Evolutionary conservation across 441 rosid genomes (phyloP).

Genomic region (Mallotus repandus): DNA sequence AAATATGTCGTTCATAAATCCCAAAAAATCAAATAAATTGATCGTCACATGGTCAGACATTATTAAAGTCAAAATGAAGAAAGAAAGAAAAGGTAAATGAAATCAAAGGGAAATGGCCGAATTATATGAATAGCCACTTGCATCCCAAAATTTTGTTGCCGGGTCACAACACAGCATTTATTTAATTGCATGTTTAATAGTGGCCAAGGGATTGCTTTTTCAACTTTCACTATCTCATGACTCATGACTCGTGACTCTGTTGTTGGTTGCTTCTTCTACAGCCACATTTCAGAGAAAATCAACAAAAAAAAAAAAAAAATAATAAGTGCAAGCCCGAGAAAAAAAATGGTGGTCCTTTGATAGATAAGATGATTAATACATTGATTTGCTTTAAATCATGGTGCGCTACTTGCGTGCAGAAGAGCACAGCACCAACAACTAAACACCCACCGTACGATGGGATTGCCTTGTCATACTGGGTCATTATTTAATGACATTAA

Average conservation of each 20-base stretch:
- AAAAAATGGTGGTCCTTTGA: neutral
- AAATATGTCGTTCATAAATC: neutral
- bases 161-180: neutral
- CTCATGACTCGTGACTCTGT: neutral
- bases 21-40: neutral
- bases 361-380: neutral
- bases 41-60: neutral
- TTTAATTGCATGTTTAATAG: neutral
- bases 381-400: neutral
- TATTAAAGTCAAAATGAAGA: neutral
- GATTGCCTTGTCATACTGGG: no score
- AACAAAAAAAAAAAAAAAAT: no score
- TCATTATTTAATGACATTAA: no score
- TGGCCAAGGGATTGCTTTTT: neutral
- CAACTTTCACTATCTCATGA: neutral
- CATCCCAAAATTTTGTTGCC: neutral
- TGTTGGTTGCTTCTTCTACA: neutral
- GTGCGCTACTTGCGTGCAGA: neutral
- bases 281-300: no score
- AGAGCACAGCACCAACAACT: neutral
- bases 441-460: neutral
- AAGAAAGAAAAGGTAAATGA: neutral
- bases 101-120: neutral
- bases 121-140: neutral
- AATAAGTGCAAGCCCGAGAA: neutral